A percentile compares a stretch with the other conserved stretches of the same genome.
These are phyloP conservation scores for Penicillium antarcticum DNA, from an alignment of 495 filamentous ascomycete species.

Conservation along the genomic window DNA sequence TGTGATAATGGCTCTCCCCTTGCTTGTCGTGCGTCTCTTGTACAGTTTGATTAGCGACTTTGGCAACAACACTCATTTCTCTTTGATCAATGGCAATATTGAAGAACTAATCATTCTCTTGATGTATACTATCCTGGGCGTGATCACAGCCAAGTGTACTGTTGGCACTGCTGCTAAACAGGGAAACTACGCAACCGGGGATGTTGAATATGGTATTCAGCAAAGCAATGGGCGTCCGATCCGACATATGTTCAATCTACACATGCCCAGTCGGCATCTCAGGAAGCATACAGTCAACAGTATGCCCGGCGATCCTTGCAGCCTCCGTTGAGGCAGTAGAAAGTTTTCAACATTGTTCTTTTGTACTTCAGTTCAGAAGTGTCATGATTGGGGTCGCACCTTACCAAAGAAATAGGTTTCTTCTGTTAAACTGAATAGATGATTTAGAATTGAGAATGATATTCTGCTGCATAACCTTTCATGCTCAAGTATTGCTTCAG, in stretches of 20 bases:
- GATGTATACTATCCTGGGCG: slow-evolving; percentile 13
- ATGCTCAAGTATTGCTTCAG: too few relatives aligned
- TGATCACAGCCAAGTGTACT: slow-evolving; percentile 3
- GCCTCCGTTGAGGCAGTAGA: too few relatives aligned
- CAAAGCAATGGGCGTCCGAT: not conserved
- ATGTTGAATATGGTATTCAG: not conserved
- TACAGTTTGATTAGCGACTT: slow-evolving; percentile 17
- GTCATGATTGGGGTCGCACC: too few relatives aligned
- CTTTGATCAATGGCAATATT: slow-evolving; percentile 9
- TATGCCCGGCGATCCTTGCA: not conserved
- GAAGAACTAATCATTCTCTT: slow-evolving; percentile 18
- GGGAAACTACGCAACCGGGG: not conserved
- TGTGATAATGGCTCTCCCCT: slow-evolving; percentile 10
- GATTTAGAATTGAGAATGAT: too few relatives aligned
- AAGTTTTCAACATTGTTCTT: too few relatives aligned
- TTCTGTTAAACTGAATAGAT: too few relatives aligned
- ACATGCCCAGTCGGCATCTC: not conserved
- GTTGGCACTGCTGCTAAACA: not conserved
- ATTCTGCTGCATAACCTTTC: too few relatives aligned
- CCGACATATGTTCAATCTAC: not conserved
- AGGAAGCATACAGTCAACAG: not conserved
- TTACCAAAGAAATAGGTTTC: too few relatives aligned
- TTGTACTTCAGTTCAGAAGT: too few relatives aligned
- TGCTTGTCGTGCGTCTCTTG: slow-evolving; percentile 8
- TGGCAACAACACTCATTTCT: slow-evolving; percentile 6